Evolutionary conservation across 23 red algal species (phyloP), one percentile per base, ranked within the genome.

Genomic region (Gracilaria domingensis): DNA sequence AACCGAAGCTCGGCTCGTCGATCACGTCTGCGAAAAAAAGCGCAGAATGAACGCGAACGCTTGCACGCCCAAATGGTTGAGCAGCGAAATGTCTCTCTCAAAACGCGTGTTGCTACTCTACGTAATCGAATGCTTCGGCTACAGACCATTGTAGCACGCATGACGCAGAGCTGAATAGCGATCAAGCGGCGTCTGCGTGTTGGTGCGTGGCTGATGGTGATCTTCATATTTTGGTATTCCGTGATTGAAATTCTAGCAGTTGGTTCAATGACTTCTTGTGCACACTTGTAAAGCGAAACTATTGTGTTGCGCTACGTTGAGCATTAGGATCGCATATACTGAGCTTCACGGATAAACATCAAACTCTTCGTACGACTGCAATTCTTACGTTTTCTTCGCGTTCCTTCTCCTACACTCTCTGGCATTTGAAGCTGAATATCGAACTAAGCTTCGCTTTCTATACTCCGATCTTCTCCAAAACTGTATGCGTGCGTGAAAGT

Each of bases 1-100:
- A 93, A 93, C 51, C 12, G 90, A 32, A 79, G 36, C 17, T 84
- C 79, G 34, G 90, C 90, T 5, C 65, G 90, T 59, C 55, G 90
- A n/a, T 76, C 64, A 8, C 80, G 90, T 14, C 81, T 86, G 9
- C 40, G 74, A 32, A 93, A 93, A 28, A 93, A 93, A 69, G 90
- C 81, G 28, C 79, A 90, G 36, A 55, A 7, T 1, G 65, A 90
- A 21, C 71, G 74, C 8, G 87, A 90, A 29, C 5, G 32, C 14
- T 18, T 77, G 12, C 54, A 90, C 42, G 87, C 87, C 8, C 13
- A 64, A 40, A 23, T 81, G 73, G 87, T 90, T 14, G 30, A 90
- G 8, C 71, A 75, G 28, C 73, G 71, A 21, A 90, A 90, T 69
- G 57, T 37, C 3, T 47, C 76, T 57, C 75, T 90, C 12, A 79